These are phyloP conservation scores for Dunaliella primolecta DNA, from an alignment of 139 green algal species.

Conservation along the genomic window DNA sequence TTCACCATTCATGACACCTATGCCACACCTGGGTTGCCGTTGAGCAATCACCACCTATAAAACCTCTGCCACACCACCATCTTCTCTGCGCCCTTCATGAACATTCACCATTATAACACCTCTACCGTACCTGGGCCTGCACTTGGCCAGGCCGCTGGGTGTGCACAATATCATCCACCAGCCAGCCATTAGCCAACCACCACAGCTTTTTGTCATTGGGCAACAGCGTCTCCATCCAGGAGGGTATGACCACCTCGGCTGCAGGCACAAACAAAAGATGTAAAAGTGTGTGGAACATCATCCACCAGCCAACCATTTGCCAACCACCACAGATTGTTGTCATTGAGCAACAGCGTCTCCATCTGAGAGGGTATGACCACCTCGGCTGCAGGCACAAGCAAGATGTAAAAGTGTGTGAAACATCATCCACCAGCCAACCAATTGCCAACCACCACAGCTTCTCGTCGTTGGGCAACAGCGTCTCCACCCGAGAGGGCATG, in stretches of 20 bases:
- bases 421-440: slow-evolving; percentile 20
- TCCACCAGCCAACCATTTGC: slow-evolving; percentile 19
- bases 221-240: not conserved
- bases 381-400: too few relatives aligned
- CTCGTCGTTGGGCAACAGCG: not conserved
- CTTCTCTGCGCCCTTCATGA: too few relatives aligned
- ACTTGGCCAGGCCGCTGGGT: not conserved
- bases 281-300: too few relatives aligned
- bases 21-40: too few relatives aligned
- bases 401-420: too few relatives aligned
- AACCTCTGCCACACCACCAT: too few relatives aligned
- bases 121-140: not conserved
- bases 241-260: not conserved
- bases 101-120: too few relatives aligned
- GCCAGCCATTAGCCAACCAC: slow-evolving; percentile 15
- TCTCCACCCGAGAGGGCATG: not conserved
- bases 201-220: not conserved
- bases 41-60: too few relatives aligned
- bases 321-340: not conserved
- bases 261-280: too few relatives aligned
- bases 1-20: too few relatives aligned
- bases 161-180: slow-evolving; percentile 17
- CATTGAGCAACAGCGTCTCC: not conserved
- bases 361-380: not conserved
- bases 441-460: not conserved